These are phyloP conservation scores for Lentinula sp. DNA, from an alignment of 768 basidiomycete species.

Conservation along the genomic window DNA sequence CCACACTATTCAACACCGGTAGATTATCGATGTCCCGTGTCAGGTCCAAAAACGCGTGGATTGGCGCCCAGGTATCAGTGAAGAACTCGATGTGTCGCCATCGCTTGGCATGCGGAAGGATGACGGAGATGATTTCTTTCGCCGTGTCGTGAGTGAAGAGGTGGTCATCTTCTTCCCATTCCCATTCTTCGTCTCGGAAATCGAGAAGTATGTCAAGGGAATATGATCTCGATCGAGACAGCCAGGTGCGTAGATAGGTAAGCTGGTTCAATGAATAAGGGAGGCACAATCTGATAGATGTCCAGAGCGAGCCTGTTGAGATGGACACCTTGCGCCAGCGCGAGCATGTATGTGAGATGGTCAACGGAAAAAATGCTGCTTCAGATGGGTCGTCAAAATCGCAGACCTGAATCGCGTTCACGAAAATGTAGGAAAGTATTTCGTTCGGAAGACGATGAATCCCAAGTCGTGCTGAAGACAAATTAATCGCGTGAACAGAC, in stretches of 20 bases:
- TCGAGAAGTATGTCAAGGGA: slow-evolving; percentile 51
- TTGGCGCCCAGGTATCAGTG: slow-evolving; percentile 29
- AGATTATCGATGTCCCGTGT: slow-evolving; percentile 13
- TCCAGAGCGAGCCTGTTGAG: slow-evolving; percentile 43
- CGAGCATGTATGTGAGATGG: slow-evolving; percentile 42
- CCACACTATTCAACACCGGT: slow-evolving; percentile 18
- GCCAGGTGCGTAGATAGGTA: slow-evolving; percentile 27
- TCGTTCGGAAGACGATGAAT: slow-evolving; percentile 27
- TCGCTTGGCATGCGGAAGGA: slow-evolving; percentile 21
- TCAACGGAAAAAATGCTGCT: slow-evolving; percentile 17
- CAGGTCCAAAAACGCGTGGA: slow-evolving; percentile 21
- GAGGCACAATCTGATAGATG: slow-evolving; percentile 37
- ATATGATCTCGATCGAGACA: slow-evolving; percentile 37
- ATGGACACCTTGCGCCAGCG: slow-evolving; percentile 47
- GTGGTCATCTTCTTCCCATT: slow-evolving; percentile 48
- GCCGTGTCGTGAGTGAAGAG: slow-evolving; percentile 17
- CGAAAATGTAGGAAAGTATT: slow-evolving; percentile 28
- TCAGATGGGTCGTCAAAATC: slow-evolving; percentile 20
- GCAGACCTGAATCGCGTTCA: slow-evolving; percentile 16
- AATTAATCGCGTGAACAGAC: not conserved
- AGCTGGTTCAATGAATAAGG: slow-evolving; percentile 35
- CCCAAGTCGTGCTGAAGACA: not conserved
- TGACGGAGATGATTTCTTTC: slow-evolving; percentile 21
- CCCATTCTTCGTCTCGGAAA: slow-evolving; percentile 52
- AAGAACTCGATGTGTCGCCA: slow-evolving; percentile 24